A percentile compares a stretch with the other conserved stretches of the same genome.
Conservation (phyloP, 2,329 filamentous ascomycete species). For the Colletotrichum coccodes region DNA sequence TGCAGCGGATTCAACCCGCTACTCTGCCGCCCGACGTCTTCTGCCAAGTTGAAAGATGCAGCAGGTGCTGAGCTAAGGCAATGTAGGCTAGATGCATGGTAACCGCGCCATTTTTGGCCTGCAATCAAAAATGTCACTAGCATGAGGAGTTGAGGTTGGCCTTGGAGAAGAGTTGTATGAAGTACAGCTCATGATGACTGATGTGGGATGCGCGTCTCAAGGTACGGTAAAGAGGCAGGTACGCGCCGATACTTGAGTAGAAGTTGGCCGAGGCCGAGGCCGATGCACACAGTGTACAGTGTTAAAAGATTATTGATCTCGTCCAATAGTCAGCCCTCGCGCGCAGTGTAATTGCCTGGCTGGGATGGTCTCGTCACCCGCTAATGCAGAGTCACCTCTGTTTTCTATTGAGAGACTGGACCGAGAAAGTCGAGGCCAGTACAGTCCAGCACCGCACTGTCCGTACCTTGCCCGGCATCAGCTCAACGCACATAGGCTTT, state of each 20-base stretch:
- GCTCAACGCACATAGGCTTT: not conserved
- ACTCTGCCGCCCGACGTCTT: not conserved
- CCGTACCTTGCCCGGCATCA: not conserved
- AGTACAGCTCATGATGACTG: not conserved
- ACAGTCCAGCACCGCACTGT: not conserved
- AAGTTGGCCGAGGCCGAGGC: not conserved
- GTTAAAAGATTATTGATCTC: not conserved
- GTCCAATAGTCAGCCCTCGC: not conserved
- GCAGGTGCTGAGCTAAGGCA: slow-evolving; percentile 16
- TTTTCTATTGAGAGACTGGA: not conserved
- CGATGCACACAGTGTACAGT: not conserved
- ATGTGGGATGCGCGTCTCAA: not conserved
- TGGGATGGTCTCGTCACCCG: not conserved
- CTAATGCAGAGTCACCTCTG: slow-evolving; percentile 1
- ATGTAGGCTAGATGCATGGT: slow-evolving; percentile 15
- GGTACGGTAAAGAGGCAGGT: not conserved
- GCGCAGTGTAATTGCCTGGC: not conserved
- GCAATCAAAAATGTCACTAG: not conserved
- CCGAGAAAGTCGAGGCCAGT: not conserved
- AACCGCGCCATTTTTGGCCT: not conserved
- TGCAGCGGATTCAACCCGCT: not conserved
- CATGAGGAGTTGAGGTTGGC: not conserved
- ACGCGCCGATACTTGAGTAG: not conserved
- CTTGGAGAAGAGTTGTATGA: not conserved
- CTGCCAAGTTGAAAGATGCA: slow-evolving; percentile 12